These are phyloP conservation scores for Hansenula lynferdii DNA, from an alignment of 1,139 yeast genomes.

Conservation along the genomic window DNA sequence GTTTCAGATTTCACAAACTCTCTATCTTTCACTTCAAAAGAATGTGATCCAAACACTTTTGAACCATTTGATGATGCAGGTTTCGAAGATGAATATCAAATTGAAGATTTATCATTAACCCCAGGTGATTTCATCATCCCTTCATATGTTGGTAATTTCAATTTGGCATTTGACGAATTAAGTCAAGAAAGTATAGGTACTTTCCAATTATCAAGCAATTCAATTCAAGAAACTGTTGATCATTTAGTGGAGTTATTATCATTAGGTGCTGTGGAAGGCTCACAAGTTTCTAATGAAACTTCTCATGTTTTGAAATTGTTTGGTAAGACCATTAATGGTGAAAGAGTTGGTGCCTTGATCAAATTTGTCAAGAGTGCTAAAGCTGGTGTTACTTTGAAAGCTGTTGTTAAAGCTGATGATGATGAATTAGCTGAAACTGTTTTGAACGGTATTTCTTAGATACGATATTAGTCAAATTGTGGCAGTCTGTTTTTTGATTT, in stretches of 20 bases:
- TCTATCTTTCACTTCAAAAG: slow-evolving; percentile 74
- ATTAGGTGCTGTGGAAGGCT: slow-evolving; percentile 81
- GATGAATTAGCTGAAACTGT: slow-evolving; percentile 42
- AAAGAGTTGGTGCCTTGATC: slow-evolving; percentile 62
- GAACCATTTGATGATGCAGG: slow-evolving; percentile 78
- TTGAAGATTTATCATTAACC: slow-evolving; percentile 70
- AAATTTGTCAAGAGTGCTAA: slow-evolving; percentile 71
- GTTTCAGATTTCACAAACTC: slow-evolving; percentile 56
- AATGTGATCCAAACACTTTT: slow-evolving; percentile 71
- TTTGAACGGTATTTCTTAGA: slow-evolving; percentile 32
- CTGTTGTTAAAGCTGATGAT: slow-evolving; percentile 64
- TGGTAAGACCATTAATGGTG: slow-evolving; percentile 77
- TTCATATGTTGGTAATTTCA: slow-evolving; percentile 73
- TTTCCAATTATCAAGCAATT: slow-evolving; percentile 43
- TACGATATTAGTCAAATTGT: no score
- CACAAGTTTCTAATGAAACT: slow-evolving; percentile 55
- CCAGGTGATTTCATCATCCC: slow-evolving; percentile 86
- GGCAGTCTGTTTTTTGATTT: neutral
- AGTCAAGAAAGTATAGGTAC: slow-evolving; percentile 55
- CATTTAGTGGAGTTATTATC: slow-evolving; percentile 37
- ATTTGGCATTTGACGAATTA: slow-evolving; percentile 70
- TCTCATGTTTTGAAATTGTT: slow-evolving; percentile 73
- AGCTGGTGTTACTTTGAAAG: slow-evolving; percentile 74
- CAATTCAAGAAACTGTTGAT: slow-evolving; percentile 46
- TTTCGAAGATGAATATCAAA: slow-evolving; percentile 88